phyloP scores from a whole-genome alignment of 225 moss, liverwort and hornwort species.

The Straminergon stramineum region DNA sequence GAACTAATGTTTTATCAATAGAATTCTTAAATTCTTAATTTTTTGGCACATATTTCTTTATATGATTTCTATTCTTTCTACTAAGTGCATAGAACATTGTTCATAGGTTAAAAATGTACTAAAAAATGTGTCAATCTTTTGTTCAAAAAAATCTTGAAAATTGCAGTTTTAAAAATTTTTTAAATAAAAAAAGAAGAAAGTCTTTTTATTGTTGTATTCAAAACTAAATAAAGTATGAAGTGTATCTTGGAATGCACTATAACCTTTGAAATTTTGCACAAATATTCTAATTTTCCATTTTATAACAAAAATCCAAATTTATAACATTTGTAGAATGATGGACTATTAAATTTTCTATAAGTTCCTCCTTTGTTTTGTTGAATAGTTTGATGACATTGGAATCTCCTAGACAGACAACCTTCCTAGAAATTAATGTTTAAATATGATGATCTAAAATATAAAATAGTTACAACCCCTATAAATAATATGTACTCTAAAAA shows the following conservation, averaged over 20 bases:
- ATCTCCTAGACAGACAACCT: not conserved
- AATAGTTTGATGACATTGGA: not conserved
- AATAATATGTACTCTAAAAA: not conserved
- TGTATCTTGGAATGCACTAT: not conserved
- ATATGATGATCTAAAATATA: not conserved
- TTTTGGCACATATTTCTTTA: not conserved
- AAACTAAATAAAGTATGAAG: not conserved
- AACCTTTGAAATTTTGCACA: not conserved
- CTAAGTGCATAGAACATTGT: not conserved
- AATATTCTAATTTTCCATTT: not conserved
- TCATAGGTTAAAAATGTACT: not conserved
- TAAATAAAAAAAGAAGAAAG: not conserved
- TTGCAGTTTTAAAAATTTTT: not conserved
- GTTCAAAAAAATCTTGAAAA: not conserved
- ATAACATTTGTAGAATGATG: not conserved
- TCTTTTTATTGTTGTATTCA: not conserved
- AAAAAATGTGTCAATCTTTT: not conserved
- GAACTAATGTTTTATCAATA: not conserved
- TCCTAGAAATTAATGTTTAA: not conserved
- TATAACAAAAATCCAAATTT: not conserved
- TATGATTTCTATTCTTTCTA: too few relatives aligned
- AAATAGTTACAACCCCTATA: not conserved
- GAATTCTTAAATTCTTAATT: not conserved
- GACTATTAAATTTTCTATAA: not conserved
- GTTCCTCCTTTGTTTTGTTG: not conserved